Evolutionary conservation across 192 early-diverging fungal species (phyloP).

Genomic region (Backusella tarrabulga): DNA sequence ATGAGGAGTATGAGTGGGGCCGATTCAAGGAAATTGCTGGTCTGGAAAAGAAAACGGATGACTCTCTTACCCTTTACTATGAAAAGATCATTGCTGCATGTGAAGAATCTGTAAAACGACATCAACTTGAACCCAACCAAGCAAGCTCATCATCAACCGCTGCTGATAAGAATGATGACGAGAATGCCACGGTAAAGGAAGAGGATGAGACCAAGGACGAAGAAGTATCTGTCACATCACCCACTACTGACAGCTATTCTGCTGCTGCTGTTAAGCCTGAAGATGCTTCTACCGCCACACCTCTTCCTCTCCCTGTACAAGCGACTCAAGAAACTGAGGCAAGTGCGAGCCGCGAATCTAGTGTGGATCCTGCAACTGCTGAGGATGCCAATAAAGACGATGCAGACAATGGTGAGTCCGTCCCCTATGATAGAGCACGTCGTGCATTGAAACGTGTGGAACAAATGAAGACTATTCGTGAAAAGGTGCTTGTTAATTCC

Average conservation of each 20-base stretch:
- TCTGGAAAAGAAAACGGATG: conserved; percentile 62
- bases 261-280: background rate
- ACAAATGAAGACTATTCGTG: conserved; percentile 66
- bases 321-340: background rate
- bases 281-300: background rate
- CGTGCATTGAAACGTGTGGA: conserved; percentile 67
- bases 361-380: conserved; percentile 37
- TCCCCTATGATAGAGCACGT: conserved; percentile 68
- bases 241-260: background rate
- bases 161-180: background rate
- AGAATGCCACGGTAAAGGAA: background rate
- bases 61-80: conserved; percentile 65
- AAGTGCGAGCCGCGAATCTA: conserved; percentile 35
- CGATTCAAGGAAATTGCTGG: conserved; percentile 70
- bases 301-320: background rate
- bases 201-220: background rate
- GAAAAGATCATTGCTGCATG: conserved; percentile 57
- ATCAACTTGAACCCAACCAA: background rate
- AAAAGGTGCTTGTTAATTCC: conserved; percentile 57
- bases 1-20: conserved; percentile 50
- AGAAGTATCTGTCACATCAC: background rate
- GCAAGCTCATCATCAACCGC: background rate
- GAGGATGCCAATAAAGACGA: conserved; percentile 41
- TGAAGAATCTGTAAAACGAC: conserved; percentile 53
- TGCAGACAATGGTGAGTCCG: conserved; percentile 43